Evolutionary conservation across 768 basidiomycete species (phyloP), one percentile per base, ranked within the genome.

Genomic region (Strobilomyces echinocephalus): DNA sequence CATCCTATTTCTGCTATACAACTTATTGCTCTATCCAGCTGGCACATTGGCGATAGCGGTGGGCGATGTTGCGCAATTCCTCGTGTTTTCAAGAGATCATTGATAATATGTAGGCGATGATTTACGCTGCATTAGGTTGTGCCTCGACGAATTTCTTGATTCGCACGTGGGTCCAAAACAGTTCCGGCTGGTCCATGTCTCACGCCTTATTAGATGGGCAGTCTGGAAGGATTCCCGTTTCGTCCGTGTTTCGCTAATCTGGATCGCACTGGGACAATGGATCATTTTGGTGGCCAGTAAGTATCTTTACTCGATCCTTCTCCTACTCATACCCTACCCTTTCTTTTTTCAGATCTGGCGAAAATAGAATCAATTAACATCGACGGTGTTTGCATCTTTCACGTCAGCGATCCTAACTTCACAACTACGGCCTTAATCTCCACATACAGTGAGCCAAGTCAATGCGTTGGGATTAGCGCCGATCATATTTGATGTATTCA

Each of bases 251-350:
- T 35, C 67, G 10, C 50, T 69, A 1, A 8, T 24, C 15, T 3
- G 64, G 5, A 24, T 57, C 18, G n/a, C 50, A 5, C 20, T 67
- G 3, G 67, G 54, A 21, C 65, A 67, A n/a, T 69, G 60, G 54
- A 8, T 31, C 28, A 10, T 59, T 18, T 33, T 69, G 20, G 33
- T 39, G 1, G 1, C 50, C 0, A 35, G 66, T 62, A 46, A 15
- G 59, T 11, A 5, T 21, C 8, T 16, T 4, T 42, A 16, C 7
- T 40, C 15, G 8, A 30, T 5, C n/a, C 28, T 46, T 33, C 11
- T 11, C 15, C 1, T 5, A 28, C 40, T 10, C 14, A 31, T 1
- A 2, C 8, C 35, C 4, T 24, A 2, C 24, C 4, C 4, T 20
- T 30, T 31, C 14, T 24, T 38, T 15, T 3, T 50, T 40, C 18